Evolutionary conservation across 2,329 filamentous ascomycete species (phyloP).

Genomic region (Aspergillus persii): DNA sequence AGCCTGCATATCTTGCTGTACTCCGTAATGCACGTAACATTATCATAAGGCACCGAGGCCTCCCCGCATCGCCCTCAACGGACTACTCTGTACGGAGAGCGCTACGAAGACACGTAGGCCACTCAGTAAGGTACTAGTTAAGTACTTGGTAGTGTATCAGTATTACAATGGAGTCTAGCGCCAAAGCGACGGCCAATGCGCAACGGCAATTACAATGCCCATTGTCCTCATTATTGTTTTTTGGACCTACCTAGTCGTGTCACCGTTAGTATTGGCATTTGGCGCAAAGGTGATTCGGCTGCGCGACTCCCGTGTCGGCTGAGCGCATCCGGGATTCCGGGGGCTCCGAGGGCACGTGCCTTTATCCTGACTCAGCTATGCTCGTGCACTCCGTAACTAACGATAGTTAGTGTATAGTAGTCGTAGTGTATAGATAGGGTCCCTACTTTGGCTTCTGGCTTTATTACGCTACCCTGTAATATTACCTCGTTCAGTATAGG

Average conservation of each 20-base stretch:
- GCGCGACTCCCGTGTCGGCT: constrained; percentile 3
- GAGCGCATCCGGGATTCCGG: background rate
- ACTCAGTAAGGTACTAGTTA: background rate
- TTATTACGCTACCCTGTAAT: no score
- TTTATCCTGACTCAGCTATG: background rate
- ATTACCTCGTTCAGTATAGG: no score
- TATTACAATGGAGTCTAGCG: no score
- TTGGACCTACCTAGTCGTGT: no score
- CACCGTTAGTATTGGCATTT: background rate
- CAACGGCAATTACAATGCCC: no score
- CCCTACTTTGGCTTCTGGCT: no score
- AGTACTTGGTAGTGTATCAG: no score
- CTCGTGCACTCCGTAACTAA: background rate
- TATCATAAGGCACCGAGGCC: background rate
- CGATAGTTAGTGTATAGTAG: no score
- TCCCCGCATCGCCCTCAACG: background rate
- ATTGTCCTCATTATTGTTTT: no score
- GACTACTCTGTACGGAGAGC: background rate
- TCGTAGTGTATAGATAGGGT: no score
- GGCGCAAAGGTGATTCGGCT: constrained; percentile 11
- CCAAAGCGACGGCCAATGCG: no score
- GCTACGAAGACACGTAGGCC: background rate
- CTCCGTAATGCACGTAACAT: background rate
- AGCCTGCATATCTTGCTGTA: background rate
- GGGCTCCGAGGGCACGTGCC: background rate